Percentiles rank a stretch among this genome's conserved stretches.
Evolutionary conservation across 805 yeast species (phyloP).

Genomic region (Yarrowia keelungensis): DNA sequence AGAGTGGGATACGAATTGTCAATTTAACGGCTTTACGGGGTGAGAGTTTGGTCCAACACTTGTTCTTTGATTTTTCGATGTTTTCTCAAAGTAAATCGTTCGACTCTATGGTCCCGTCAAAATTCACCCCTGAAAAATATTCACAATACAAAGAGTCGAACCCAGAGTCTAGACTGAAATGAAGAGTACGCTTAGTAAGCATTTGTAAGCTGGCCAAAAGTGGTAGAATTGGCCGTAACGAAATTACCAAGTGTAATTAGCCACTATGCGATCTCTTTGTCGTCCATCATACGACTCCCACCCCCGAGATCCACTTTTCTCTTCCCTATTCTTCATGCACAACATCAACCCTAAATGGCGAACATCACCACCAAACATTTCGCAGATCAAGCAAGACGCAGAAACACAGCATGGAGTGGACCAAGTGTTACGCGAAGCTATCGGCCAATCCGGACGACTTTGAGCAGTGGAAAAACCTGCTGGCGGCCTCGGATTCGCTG

Average conservation of each 20-base stretch:
- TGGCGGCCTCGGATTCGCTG: slow-evolving; percentile 46
- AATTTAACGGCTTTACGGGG: too few species aligned
- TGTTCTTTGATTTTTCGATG: too few species aligned
- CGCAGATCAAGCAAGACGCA: slow-evolving; percentile 7
- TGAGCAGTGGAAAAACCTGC: slow-evolving; percentile 49
- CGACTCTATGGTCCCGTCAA: background rate
- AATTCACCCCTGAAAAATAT: slow-evolving; percentile 14
- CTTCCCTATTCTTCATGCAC: slow-evolving; percentile 5
- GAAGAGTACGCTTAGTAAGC: background rate
- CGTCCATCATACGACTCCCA: too few species aligned
- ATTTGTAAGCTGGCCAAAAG: background rate
- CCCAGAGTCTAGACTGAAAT: slow-evolving; percentile 8
- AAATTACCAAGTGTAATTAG: too few species aligned
- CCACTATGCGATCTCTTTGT: too few species aligned
- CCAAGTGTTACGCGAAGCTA: slow-evolving; percentile 40
- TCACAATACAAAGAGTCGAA: slow-evolving; percentile 3
- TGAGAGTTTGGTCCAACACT: too few species aligned
- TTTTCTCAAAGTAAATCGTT: too few species aligned
- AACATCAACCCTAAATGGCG: slow-evolving; percentile 24
- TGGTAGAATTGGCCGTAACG: too few species aligned
- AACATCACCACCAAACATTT: slow-evolving; percentile 27
- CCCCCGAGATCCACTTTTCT: too few species aligned
- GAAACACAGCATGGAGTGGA: slow-evolving; percentile 42
- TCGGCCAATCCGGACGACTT: slow-evolving; percentile 47
- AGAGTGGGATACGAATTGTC: background rate